Percentiles rank a stretch among this genome's conserved stretches.
Conservation (phyloP, 768 basidiomycete species). For the Xerocomellus chrysenteron region DNA sequence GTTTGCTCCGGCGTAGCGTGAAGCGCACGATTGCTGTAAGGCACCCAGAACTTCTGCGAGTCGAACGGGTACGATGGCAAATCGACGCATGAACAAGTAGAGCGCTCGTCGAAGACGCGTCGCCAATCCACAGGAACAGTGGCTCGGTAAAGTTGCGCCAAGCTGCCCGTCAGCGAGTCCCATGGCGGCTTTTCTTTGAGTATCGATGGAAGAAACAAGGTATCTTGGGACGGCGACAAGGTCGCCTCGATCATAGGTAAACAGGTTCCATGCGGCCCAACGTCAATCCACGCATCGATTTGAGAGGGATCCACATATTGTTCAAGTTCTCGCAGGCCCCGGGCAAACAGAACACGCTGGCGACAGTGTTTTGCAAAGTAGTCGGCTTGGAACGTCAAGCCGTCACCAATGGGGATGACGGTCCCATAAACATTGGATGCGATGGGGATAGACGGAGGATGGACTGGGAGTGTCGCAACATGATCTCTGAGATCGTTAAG, state of each 20-base stretch:
- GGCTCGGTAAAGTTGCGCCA: slow-evolving; percentile 50
- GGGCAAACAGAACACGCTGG: slow-evolving; percentile 54
- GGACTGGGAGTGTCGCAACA: slow-evolving; percentile 37
- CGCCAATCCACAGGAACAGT: slow-evolving; percentile 52
- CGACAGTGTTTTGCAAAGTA: slow-evolving; percentile 62
- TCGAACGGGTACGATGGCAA: slow-evolving; percentile 67
- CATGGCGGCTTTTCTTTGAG: slow-evolving; percentile 44
- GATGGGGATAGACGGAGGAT: slow-evolving; percentile 54
- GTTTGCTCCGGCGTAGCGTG: neutral
- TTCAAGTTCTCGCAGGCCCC: slow-evolving; percentile 46
- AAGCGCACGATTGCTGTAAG: slow-evolving; percentile 35
- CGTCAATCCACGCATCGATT: slow-evolving; percentile 58
- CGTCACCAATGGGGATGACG: slow-evolving; percentile 53
- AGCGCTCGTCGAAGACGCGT: slow-evolving; percentile 47
- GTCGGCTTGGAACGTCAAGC: slow-evolving; percentile 42
- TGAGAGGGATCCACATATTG: slow-evolving; percentile 24
- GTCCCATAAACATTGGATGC: slow-evolving; percentile 61
- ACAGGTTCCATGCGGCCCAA: slow-evolving; percentile 60
- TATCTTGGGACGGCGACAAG: slow-evolving; percentile 29
- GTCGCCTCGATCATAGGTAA: slow-evolving; percentile 54
- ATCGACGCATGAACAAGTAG: slow-evolving; percentile 42
- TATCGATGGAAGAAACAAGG: slow-evolving; percentile 49
- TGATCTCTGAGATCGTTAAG: slow-evolving; percentile 46
- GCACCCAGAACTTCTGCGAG: slow-evolving; percentile 55
- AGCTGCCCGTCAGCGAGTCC: slow-evolving; percentile 43